These are phyloP conservation scores for Trichoderma endophyticum DNA, from an alignment of 2,329 filamentous ascomycete genomes.

Conservation along the genomic window DNA sequence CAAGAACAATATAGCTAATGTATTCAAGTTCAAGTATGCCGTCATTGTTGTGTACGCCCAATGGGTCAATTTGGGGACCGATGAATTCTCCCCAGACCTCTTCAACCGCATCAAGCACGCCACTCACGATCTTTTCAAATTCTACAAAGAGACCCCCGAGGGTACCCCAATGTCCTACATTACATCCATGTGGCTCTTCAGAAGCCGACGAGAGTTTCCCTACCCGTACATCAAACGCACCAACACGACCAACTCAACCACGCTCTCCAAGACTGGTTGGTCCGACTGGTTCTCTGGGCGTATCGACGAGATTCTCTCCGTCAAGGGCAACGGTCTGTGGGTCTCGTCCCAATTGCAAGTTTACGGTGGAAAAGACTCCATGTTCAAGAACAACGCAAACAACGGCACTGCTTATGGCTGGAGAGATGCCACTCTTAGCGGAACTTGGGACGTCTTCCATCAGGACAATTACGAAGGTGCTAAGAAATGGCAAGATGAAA, in stretches of 20 bases:
- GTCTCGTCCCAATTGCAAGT: slow-evolving; percentile 3
- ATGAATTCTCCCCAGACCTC: neutral
- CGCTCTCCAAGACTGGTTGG: neutral
- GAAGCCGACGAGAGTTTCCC: neutral
- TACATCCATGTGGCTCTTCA: slow-evolving; percentile 6
- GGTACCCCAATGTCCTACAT: neutral
- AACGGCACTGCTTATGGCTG: slow-evolving; percentile 1
- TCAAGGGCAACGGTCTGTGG: neutral
- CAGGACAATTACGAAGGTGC: neutral
- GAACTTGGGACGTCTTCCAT: neutral
- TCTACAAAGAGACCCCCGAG: neutral
- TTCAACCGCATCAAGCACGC: neutral
- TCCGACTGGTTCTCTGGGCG: slow-evolving; percentile 6
- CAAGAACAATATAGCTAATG: neutral
- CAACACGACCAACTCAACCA: neutral
- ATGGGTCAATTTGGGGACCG: slow-evolving; percentile 1
- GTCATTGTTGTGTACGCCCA: neutral
- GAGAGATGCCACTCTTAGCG: neutral
- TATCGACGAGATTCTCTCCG: neutral
- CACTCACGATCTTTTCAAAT: neutral
- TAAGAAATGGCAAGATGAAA: slow-evolving; percentile 1
- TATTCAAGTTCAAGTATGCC: slow-evolving; percentile 6
- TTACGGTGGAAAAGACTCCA: neutral
- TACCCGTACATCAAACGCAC: neutral
- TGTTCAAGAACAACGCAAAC: neutral